Base-by-base conservation (phyloP, 495 filamentous ascomycete species). In the Lasiosphaeria miniovina region DNA sequence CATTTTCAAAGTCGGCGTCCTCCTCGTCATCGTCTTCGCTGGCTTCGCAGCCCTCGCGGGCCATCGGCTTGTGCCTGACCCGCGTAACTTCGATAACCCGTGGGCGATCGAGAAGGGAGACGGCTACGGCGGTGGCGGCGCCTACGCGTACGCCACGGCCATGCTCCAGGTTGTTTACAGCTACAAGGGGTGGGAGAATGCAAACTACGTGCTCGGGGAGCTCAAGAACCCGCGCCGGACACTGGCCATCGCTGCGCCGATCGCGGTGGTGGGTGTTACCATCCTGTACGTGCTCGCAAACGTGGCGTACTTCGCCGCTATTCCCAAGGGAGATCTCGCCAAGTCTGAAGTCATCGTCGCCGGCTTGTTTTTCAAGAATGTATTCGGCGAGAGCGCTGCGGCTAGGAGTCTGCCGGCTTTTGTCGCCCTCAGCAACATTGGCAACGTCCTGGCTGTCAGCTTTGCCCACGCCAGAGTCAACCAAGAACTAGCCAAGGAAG, bases 401-500 rank as follows among this genome's bases (percentile, higher is more conserved):
- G 72, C 69, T 9, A 61, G 71, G 34, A 68, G 86, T 14, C 74
- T 89, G 4, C 83, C 85, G 3, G 68, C 85, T 5, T 82, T 85
- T 32, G 80, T 90, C 36, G 85, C 86, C 7, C 72, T 87, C 9
- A 84, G 81, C 8, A 85, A 83, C 0, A 82, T 84, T 14, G 87
- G 87, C 0, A 89, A 89, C 64, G 74, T 79, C 7, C 59, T 76
- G 34, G 75, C 77, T 6, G 75, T 76, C 33, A 72, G 69, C 45
- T 78, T 79, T 61, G 74, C 72, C 0, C 70, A 89, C 74, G 83
- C 87, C 2, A 76, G 87, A 0, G 74, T 89, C 33, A 89, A 88
- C 61, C 84, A 88, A 69, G 87, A 89, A 68, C 77, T 89, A 24
- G 87, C 84, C 14, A 79, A 80, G 36, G 84, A 88, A 68, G 87